Evolutionary conservation across 495 filamentous ascomycete genomes (phyloP).

Genomic region (Sordaria brevicollis): DNA sequence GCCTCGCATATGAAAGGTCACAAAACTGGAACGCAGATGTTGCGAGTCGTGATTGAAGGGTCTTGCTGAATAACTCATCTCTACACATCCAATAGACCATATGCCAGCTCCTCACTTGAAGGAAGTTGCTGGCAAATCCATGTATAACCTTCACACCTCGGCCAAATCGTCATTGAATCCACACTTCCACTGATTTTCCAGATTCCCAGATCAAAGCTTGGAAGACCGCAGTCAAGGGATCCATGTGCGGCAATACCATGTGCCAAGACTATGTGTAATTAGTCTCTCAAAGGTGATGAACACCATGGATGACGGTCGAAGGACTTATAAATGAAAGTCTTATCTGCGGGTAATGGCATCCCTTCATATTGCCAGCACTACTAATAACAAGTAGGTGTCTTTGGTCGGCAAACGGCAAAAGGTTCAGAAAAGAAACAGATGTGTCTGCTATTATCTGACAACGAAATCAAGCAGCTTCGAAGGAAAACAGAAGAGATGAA

Average conservation of each 20-base stretch:
- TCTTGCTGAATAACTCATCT: neutral
- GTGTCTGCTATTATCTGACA: too few species aligned
- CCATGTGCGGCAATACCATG: neutral
- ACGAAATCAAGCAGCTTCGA: too few species aligned
- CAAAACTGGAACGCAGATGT: neutral
- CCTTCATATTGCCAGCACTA: neutral
- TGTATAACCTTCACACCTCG: neutral
- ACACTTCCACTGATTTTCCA: neutral
- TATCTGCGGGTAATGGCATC: neutral
- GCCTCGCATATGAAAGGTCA: neutral
- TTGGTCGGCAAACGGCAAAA: too few species aligned
- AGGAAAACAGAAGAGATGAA: too few species aligned
- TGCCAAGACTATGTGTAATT: neutral
- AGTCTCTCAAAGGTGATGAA: neutral
- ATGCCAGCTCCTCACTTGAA: neutral
- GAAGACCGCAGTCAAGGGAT: neutral
- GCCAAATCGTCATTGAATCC: neutral
- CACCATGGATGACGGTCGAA: neutral
- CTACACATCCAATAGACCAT: neutral
- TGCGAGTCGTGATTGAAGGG: neutral
- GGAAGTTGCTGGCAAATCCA: neutral
- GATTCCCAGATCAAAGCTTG: neutral
- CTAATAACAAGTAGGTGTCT: neutral
- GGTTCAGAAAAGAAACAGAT: too few species aligned
- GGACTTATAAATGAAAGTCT: neutral